Evolutionary conservation across 768 basidiomycete species (phyloP).

Genomic region (Rhodotorula graminis): DNA sequence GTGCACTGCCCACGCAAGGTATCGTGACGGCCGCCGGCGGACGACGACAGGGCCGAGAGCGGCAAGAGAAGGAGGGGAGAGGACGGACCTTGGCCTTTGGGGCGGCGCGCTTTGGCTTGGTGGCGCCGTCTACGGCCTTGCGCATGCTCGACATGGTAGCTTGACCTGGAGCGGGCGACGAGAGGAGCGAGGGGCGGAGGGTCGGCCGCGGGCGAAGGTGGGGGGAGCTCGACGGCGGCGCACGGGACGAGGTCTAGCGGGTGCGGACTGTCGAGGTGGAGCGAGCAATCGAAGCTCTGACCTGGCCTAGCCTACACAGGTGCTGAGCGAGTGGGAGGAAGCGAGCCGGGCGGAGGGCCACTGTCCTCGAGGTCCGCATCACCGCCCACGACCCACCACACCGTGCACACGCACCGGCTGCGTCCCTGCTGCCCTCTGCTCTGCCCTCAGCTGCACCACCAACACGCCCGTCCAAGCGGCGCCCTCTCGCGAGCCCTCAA

Average conservation of each 20-base stretch:
- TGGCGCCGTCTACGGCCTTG: slow-evolving; percentile 88
- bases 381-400: too few relatives aligned
- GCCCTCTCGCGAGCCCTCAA: too few relatives aligned
- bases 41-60: not conserved
- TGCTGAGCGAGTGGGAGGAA: too few relatives aligned
- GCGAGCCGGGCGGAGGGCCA: too few relatives aligned
- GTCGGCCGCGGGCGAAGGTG: slow-evolving; percentile 1
- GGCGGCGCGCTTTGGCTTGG: slow-evolving; percentile 91
- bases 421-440: too few relatives aligned
- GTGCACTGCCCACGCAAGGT: not conserved
- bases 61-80: not conserved
- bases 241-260: not conserved
- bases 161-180: too few relatives aligned
- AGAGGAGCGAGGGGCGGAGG: not conserved
- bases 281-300: not conserved
- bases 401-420: too few relatives aligned
- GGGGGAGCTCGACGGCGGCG: not conserved
- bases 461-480: too few relatives aligned
- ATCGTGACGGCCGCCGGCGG: not conserved
- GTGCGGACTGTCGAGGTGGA: too few relatives aligned
- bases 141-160: slow-evolving; percentile 40
- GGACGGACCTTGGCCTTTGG: slow-evolving; percentile 81
- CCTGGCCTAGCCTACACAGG: too few relatives aligned
- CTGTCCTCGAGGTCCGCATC: too few relatives aligned
- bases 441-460: too few relatives aligned